Evolutionary conservation across 176 grass and related monocot species (phyloP), one percentile per base, ranked within the genome.

Genomic region (Aegilops longissima): DNA sequence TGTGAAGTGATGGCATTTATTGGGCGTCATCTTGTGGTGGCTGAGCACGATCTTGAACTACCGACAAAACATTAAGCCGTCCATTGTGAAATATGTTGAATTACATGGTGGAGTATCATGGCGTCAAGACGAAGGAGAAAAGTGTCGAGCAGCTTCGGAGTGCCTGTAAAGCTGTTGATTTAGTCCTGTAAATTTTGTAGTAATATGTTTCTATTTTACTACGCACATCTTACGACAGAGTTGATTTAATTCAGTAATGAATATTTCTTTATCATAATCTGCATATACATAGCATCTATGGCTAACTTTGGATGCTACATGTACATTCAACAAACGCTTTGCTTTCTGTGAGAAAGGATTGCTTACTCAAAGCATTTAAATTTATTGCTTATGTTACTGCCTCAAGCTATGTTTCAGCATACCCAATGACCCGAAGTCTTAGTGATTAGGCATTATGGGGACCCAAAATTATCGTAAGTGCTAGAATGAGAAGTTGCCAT

Each of bases 41-140:
- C 30, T 30, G 27, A 66, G 64, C 27, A 16, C 6, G 52, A 68
- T 68, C 14, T 16, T 68, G 29, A 68, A 68, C 13, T 31, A 68
- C 17, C 1, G 14, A 68, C 27, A 67, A 66, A 31, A 66, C 64
- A 83, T 35, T 58, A 75, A 95, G 93, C 11, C 95, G 93, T 31
- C 96, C 90, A 5, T 95, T 91, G 9, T 98, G 92, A 86, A 98
- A 95, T 79, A 94, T 84, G 71, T 29, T 89, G 70, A 95, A 86
- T 86, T 98, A 95, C 30, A 80, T 78, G 1, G 92, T 98, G 12
- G 90, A 98, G 71, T 98, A 98, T 83, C 84, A 84, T 0, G 96
- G 96, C 8, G 54, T 89, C 72, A 94, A 84, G 90, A 95, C 90
- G 13, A 92, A 95, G 56, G 93, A 98, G 76, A 95, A 95, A 80